These are phyloP conservation scores for Pulveroboletus sp. DNA, from an alignment of 768 basidiomycete species.

Conservation along the genomic window DNA sequence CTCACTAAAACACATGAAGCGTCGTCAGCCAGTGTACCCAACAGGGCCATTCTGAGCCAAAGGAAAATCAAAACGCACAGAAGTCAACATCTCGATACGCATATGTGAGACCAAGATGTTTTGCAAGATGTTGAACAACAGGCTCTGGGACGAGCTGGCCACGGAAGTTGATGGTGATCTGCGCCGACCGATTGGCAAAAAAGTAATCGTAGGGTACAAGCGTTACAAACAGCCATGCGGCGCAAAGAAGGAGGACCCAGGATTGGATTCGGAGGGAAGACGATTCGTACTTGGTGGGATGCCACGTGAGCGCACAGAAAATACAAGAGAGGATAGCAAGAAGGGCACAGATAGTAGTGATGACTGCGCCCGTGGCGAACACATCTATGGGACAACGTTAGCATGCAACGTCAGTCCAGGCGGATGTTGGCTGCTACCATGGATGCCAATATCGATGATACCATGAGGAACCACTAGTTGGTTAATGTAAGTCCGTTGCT, in stretches of 20 bases:
- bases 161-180: conserved; percentile 40
- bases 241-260: conserved; percentile 37
- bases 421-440: conserved; percentile 6
- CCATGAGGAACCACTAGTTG: conserved; percentile 4
- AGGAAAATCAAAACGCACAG: conserved; percentile 28
- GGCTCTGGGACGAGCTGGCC: conserved; percentile 33
- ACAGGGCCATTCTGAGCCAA: background rate
- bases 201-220: conserved; percentile 45
- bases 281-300: background rate
- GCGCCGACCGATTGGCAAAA: conserved; percentile 42
- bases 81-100: conserved; percentile 44
- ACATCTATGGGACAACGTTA: conserved; percentile 31
- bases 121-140: conserved; percentile 35
- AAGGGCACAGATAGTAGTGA: conserved; percentile 33
- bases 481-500: conserved; percentile 11
- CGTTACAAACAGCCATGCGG: conserved; percentile 45
- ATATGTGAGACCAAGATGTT: conserved; percentile 35
- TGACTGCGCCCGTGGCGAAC: conserved; percentile 34
- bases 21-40: background rate
- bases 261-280: conserved; percentile 31
- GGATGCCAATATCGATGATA: conserved; percentile 5
- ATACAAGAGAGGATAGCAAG: conserved; percentile 30
- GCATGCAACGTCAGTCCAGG: background rate
- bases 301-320: conserved; percentile 23
- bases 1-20: conserved; percentile 34